Evolutionary conservation across 768 basidiomycete genomes (phyloP).

Genomic region (Galerina marginata): DNA sequence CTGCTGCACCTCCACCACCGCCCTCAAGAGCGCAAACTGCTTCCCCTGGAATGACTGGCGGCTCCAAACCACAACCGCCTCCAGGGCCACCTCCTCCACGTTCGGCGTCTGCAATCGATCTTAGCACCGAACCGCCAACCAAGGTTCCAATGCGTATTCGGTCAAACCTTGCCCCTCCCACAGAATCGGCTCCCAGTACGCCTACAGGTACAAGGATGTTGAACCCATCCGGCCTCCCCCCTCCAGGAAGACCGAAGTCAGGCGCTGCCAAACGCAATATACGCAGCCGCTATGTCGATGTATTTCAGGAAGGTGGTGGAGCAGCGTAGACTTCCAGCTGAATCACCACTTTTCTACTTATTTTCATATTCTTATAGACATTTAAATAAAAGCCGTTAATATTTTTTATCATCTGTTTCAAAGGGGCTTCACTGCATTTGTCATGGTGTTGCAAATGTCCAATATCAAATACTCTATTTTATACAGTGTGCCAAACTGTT

Average conservation of each 20-base stretch:
- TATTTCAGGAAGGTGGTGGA: constrained; percentile 67
- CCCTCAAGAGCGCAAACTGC: constrained; percentile 87
- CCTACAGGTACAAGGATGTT: constrained; percentile 49
- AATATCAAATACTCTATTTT: background rate
- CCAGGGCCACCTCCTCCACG: constrained; percentile 50
- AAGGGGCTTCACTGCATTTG: too few relatives aligned
- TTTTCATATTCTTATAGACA: constrained; percentile 22
- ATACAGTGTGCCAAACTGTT: constrained; percentile 8
- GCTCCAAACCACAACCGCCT: constrained; percentile 29
- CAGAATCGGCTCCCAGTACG: constrained; percentile 53
- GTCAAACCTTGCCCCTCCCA: constrained; percentile 65
- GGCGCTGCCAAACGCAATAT: constrained; percentile 76
- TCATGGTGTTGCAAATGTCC: too few relatives aligned
- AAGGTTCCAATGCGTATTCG: constrained; percentile 62
- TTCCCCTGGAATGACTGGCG: constrained; percentile 68
- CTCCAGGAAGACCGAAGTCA: constrained; percentile 59
- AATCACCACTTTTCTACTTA: constrained; percentile 13
- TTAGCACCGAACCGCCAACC: constrained; percentile 55
- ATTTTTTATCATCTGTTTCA: background rate
- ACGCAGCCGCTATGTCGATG: constrained; percentile 87
- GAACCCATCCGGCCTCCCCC: constrained; percentile 56
- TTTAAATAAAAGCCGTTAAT: constrained; percentile 7
- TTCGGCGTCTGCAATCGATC: constrained; percentile 69
- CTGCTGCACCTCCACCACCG: constrained; percentile 68
- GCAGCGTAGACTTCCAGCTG: constrained; percentile 22